A percentile compares a stretch with the other conserved stretches of the same genome.
These are phyloP conservation scores for Aureobasidium musti DNA, from an alignment of 2,329 filamentous ascomycete genomes.

Conservation along the genomic window DNA sequence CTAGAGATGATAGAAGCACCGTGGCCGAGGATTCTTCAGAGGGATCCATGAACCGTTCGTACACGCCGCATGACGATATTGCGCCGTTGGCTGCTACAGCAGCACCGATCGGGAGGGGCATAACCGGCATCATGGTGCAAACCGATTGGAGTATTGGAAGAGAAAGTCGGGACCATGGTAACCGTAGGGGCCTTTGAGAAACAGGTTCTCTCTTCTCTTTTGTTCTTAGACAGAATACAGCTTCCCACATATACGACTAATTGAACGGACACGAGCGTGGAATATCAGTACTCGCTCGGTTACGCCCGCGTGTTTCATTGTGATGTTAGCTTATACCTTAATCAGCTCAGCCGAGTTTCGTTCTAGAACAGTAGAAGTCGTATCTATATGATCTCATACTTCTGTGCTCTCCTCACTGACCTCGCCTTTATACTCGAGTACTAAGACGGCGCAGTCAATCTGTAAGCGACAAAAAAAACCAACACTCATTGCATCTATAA, in stretches of 20 bases:
- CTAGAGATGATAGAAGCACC: background rate
- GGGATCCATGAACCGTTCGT: background rate
- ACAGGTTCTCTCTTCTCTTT: background rate
- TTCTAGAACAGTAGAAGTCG: too few relatives aligned
- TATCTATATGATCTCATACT: too few relatives aligned
- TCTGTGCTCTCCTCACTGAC: too few relatives aligned
- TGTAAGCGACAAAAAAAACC: too few relatives aligned
- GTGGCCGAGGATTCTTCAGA: background rate
- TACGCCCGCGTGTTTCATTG: too few relatives aligned
- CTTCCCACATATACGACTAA: background rate
- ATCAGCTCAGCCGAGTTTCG: too few relatives aligned
- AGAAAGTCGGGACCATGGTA: background rate
- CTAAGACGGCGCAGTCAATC: too few relatives aligned
- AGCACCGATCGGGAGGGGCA: constrained; percentile 3
- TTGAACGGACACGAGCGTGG: background rate
- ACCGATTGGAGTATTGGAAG: constrained; percentile 12
- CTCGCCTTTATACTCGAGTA: too few relatives aligned
- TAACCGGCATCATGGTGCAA: constrained; percentile 9
- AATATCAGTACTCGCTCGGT: background rate
- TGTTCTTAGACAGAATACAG: background rate
- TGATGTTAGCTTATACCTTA: too few relatives aligned
- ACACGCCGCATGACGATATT: constrained; percentile 17
- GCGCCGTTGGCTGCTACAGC: constrained; percentile 8
- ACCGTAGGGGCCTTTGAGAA: background rate
- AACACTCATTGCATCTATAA: too few relatives aligned